Conservation (phyloP, 345 rosid genomes). For the Camelina neglecta region DNA sequence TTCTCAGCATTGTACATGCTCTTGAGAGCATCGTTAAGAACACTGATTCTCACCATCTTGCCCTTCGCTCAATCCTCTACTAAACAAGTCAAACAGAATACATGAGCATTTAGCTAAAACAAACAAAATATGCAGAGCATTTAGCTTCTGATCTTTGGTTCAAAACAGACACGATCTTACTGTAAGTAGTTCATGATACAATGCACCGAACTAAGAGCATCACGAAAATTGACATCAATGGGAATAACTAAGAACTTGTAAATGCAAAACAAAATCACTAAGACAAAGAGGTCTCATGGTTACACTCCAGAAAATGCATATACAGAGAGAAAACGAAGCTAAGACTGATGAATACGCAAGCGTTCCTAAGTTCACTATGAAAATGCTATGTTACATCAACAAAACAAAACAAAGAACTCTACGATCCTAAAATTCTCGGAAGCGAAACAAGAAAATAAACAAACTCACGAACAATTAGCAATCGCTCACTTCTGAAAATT, state of each 20-base stretch:
- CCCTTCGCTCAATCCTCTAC: conserved; percentile 33
- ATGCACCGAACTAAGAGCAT: neutral
- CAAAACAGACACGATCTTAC: neutral
- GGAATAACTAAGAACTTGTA: neutral
- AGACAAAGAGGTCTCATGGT: neutral
- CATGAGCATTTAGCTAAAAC: neutral
- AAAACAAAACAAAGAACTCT: neutral
- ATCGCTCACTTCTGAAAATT: neutral
- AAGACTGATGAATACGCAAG: neutral
- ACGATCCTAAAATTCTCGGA: conserved; percentile 17
- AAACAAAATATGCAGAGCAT: neutral
- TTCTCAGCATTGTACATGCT: conserved; percentile 49
- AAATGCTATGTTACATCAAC: neutral
- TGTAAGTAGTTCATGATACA: neutral
- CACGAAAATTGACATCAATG: no score
- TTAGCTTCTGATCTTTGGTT: neutral
- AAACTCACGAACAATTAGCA: neutral
- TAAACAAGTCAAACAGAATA: neutral
- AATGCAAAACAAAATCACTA: conserved; percentile 1
- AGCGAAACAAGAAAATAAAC: neutral
- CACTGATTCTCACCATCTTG: conserved; percentile 46
- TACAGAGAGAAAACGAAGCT: neutral
- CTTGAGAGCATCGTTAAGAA: conserved; percentile 47
- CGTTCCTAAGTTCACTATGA: conserved; percentile 16
- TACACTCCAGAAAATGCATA: neutral